These are phyloP conservation scores for Pleurotus pulmonarius DNA, from an alignment of 768 basidiomycete genomes.

Conservation along the genomic window DNA sequence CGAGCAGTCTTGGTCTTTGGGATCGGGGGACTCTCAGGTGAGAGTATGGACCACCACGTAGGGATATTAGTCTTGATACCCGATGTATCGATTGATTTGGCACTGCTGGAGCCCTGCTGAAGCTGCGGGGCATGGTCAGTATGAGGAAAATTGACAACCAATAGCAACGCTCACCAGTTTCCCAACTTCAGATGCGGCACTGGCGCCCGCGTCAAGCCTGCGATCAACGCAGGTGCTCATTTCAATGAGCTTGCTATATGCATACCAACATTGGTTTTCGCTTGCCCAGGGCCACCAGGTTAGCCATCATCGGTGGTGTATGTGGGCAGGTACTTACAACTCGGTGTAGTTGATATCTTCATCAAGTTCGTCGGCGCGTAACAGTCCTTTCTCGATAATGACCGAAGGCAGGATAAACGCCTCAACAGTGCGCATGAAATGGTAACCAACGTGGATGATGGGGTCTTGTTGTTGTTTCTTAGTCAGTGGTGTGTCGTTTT, in stretches of 20 bases:
- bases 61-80: conserved; percentile 1
- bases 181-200: background rate
- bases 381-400: background rate
- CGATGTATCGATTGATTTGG: background rate
- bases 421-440: conserved; percentile 4
- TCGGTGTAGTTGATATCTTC: background rate
- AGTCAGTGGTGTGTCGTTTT: background rate
- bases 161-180: background rate
- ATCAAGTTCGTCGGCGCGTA: background rate
- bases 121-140: background rate
- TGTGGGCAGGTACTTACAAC: too few species aligned
- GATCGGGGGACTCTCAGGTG: background rate
- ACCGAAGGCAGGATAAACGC: background rate
- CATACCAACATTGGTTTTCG: background rate
- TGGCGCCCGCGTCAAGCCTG: too few species aligned
- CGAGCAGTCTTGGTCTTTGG: conserved; percentile 13
- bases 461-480: background rate
- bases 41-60: background rate
- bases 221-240: background rate
- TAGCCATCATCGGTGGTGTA: too few species aligned
- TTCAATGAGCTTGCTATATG: background rate
- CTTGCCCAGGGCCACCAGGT: too few species aligned
- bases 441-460: background rate
- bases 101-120: background rate
- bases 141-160: background rate